phyloP scores from a whole-genome alignment of 352 stramenopile species.

The Globisporangium echinulatum region DNA sequence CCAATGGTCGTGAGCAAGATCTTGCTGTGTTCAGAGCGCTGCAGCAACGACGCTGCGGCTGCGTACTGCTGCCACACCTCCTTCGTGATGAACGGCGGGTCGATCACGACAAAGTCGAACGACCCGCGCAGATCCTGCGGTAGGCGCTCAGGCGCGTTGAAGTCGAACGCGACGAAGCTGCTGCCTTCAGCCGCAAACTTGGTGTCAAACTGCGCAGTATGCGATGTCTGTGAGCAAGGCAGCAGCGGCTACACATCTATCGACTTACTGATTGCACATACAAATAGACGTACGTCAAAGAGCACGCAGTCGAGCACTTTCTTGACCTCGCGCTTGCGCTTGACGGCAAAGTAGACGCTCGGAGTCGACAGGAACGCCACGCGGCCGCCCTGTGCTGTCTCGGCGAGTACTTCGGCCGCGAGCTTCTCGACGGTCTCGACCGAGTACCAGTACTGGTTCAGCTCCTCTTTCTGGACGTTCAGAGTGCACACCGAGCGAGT shows the following conservation, averaged over 20 bases:
- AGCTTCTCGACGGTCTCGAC: slow-evolving; percentile 75
- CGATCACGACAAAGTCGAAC: slow-evolving; percentile 91
- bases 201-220: slow-evolving; percentile 58
- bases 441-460: slow-evolving; percentile 98
- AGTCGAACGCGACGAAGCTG: slow-evolving; percentile 89
- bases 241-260: too few relatives aligned
- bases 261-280: too few relatives aligned
- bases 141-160: slow-evolving; percentile 73
- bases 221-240: background rate
- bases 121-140: slow-evolving; percentile 35
- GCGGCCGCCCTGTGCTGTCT: slow-evolving; percentile 30
- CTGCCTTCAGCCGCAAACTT: slow-evolving; percentile 62
- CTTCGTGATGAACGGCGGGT: slow-evolving; percentile 93
- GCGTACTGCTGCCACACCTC: slow-evolving; percentile 90
- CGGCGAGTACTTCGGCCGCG: slow-evolving; percentile 50
- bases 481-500: background rate
- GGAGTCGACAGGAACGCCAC: slow-evolving; percentile 93
- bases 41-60: slow-evolving; percentile 52
- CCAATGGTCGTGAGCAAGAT: slow-evolving; percentile 89
- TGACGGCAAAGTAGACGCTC: slow-evolving; percentile 90
- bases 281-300: slow-evolving; percentile 78
- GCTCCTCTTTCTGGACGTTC: slow-evolving; percentile 81
- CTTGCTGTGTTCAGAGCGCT: slow-evolving; percentile 47
- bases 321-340: slow-evolving; percentile 18
- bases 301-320: slow-evolving; percentile 54